Conservation (phyloP, 148 eudicot genomes). For the Diospyros lotus region DNA sequence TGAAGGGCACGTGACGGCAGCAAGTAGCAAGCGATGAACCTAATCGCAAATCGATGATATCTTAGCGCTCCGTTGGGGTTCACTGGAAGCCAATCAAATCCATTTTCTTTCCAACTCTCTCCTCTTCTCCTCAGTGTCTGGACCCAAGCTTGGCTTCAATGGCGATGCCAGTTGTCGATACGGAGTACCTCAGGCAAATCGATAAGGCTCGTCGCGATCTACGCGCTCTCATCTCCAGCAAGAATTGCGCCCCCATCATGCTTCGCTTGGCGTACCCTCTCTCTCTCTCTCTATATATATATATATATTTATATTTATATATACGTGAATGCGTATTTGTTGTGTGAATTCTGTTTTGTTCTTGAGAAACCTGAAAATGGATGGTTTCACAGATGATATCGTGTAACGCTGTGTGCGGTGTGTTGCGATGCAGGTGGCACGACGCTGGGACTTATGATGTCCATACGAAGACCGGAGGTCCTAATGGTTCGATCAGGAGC, state of each 20-base stretch:
- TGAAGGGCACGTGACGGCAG: no score
- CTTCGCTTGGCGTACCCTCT: constrained; percentile 81
- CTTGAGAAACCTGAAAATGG: background rate
- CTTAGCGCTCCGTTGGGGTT: no score
- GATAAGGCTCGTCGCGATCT: constrained; percentile 93
- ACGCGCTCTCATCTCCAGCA: constrained; percentile 80
- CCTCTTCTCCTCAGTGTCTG: no score
- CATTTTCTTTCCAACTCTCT: no score
- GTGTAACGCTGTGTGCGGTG: no score
- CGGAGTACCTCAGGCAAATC: constrained; percentile 71
- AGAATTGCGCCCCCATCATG: constrained; percentile 95
- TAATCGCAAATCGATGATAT: no score
- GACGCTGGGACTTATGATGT: constrained; percentile 96
- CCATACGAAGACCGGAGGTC: constrained; percentile 87
- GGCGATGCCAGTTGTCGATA: constrained; percentile 80
- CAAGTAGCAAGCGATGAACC: no score
- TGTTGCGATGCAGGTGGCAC: constrained; percentile 65
- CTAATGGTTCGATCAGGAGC: constrained; percentile 84
- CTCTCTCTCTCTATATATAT: no score
- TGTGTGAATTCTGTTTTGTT: background rate
- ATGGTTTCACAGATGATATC: background rate
- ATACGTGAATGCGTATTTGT: background rate
- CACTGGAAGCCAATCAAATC: no score
- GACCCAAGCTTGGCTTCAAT: constrained; percentile 23
- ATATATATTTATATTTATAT: background rate